Percentiles rank a stretch among this genome's conserved stretches.
Conservation (phyloP, 23 red algal genomes). For the Gracilaria domingensis region DNA sequence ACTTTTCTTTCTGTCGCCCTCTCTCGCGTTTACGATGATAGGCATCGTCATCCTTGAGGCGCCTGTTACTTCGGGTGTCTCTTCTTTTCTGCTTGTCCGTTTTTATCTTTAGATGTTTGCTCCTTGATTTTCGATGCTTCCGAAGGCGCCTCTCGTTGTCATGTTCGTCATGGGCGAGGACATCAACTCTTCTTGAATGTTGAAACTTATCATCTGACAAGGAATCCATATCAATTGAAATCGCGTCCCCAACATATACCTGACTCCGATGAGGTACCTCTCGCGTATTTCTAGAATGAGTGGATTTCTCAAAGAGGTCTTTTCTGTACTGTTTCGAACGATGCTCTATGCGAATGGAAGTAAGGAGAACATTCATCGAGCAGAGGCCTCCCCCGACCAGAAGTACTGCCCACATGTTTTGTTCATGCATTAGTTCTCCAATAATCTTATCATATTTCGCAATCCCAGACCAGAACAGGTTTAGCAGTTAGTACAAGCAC, state of each 20-base stretch:
- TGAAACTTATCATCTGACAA: constrained; percentile 7
- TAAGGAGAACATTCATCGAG: constrained; percentile 42
- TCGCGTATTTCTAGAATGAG: constrained; percentile 15
- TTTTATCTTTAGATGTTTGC: neutral
- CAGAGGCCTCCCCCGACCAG: constrained; percentile 41
- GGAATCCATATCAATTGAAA: constrained; percentile 32
- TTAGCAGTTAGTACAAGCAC: neutral
- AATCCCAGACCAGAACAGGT: neutral
- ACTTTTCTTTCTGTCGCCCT: neutral
- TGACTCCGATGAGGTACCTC: constrained; percentile 29
- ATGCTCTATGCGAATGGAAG: constrained; percentile 27
- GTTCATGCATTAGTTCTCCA: constrained; percentile 66
- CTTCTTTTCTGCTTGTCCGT: neutral
- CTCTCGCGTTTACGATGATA: neutral
- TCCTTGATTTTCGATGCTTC: constrained; percentile 7
- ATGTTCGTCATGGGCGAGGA: neutral
- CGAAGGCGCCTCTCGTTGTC: neutral
- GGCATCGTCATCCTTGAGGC: neutral
- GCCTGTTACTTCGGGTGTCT: neutral
- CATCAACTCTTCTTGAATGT: neutral
- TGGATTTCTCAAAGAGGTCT: neutral
- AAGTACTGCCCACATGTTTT: constrained; percentile 52
- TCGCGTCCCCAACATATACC: constrained; percentile 18
- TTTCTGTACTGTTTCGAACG: neutral
- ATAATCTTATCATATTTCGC: neutral